Evolutionary conservation across 2,329 filamentous ascomycete genomes (phyloP).

Genomic region (Cladophialophora exuberans): DNA sequence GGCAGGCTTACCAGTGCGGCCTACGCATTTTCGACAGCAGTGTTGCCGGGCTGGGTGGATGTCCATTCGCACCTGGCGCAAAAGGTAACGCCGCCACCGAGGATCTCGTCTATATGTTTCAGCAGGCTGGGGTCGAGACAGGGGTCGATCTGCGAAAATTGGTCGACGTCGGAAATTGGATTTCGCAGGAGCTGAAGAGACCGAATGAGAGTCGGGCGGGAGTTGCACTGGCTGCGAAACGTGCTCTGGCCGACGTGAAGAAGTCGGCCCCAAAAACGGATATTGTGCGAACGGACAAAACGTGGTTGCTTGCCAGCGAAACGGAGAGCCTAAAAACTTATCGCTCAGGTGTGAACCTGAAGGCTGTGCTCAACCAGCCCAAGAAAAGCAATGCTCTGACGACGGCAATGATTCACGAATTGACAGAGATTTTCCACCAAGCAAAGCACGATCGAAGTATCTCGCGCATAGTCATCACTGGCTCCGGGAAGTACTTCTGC

Average conservation of each 20-base stretch:
- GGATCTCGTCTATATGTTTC: constrained; percentile 73
- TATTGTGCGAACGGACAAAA: neutral
- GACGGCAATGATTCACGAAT: constrained; percentile 39
- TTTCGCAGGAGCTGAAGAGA: constrained; percentile 65
- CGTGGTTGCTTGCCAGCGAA: constrained; percentile 31
- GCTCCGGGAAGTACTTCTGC: constrained; percentile 29
- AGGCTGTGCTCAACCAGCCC: constrained; percentile 39
- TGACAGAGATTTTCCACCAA: constrained; percentile 37
- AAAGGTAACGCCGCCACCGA: constrained; percentile 87
- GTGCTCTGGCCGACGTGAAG: neutral
- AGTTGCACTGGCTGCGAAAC: constrained; percentile 49
- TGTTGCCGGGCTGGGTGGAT: constrained; percentile 79
- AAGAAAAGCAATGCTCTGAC: constrained; percentile 48
- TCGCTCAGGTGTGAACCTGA: constrained; percentile 35
- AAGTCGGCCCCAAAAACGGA: neutral
- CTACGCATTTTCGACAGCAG: constrained; percentile 78
- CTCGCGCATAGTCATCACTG: constrained; percentile 35
- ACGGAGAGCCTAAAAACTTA: constrained; percentile 36
- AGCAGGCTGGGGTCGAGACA: constrained; percentile 59
- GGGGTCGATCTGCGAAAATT: constrained; percentile 54
- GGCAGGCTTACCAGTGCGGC: constrained; percentile 75
- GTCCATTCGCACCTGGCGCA: constrained; percentile 81
- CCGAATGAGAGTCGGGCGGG: constrained; percentile 69
- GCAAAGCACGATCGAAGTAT: constrained; percentile 35
- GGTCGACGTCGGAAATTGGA: constrained; percentile 72